Conservation (phyloP, 2,329 filamentous ascomycete genomes). For the Penicillium vulpinum region DNA sequence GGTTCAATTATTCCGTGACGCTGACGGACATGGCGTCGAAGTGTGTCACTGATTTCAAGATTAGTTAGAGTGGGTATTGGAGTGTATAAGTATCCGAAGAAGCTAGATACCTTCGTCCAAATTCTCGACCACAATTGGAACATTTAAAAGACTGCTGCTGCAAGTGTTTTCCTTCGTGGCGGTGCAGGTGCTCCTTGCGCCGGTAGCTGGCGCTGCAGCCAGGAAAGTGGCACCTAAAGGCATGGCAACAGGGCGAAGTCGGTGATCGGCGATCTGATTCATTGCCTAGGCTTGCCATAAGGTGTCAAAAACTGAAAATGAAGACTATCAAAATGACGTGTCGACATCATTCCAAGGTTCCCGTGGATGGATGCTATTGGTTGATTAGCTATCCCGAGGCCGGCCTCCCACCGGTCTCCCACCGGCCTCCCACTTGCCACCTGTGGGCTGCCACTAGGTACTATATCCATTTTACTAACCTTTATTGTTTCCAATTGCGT, state of each 20-base stretch:
- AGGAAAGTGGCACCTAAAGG: conserved; percentile 2
- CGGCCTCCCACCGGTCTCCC: conserved; percentile 8
- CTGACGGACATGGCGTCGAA: conserved; percentile 27
- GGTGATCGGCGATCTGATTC: neutral
- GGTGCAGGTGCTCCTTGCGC: conserved; percentile 28
- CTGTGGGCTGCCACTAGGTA: neutral
- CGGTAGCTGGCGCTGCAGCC: conserved; percentile 25
- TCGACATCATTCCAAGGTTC: neutral
- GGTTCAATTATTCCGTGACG: conserved; percentile 17
- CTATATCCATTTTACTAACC: neutral
- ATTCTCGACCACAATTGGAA: conserved; percentile 15
- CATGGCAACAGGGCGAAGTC: no score
- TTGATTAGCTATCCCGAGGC: neutral
- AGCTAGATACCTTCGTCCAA: conserved; percentile 20
- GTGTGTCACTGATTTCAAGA: conserved; percentile 23
- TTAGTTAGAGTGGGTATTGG: neutral
- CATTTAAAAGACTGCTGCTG: conserved; percentile 14
- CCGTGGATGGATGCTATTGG: neutral
- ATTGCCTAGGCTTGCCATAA: neutral
- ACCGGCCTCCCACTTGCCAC: neutral
- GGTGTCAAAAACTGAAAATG: neutral
- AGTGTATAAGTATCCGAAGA: neutral
- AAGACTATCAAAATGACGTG: neutral
- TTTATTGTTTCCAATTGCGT: no score
- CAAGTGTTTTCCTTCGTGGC: conserved; percentile 24